Evolutionary conservation across 768 basidiomycete genomes (phyloP), one percentile per base, ranked within the genome.

Genomic region (Peribolospora kevripleyi): DNA sequence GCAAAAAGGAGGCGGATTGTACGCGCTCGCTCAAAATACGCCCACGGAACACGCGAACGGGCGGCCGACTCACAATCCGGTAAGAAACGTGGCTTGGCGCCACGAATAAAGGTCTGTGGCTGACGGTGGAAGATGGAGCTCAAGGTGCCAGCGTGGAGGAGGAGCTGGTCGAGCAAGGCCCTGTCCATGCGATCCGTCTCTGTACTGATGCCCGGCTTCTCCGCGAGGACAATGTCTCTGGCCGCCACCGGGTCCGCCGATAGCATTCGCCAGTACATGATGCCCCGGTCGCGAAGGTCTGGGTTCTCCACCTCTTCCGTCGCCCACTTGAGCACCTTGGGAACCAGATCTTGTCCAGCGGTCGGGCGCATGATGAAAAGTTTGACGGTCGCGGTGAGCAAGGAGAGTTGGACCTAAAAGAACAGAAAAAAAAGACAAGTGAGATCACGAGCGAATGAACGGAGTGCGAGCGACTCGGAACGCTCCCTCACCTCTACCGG

Each of bases 221-320:
- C 85, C 11, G 84, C 74, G 14, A 97, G 73, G 42, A 97, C 90
- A 59, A 97, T 82, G 60, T 86, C 82, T 45, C 80, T 76, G 6
- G 93, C 90, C 0, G 81, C 80, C 6, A 79, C 70, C 2, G 90
- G 87, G 65, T 93, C 87, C 62, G 87, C 81, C 7, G 91, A 90
- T 48, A 97, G 75, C 70, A 98, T 74, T 45, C 93, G 79, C 93
- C 93, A 98, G 69, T 97, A 98, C 83, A 98, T 97, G 71, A 90
- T 97, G 3, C 93, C 93, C 58, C 93, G 74, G 68, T 98, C 93
- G 42, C 93, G 76, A 25, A 98, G 72, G 71, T 98, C 93, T 6
- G 93, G 93, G 65, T 98, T 98, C 66, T 98, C 93, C 54, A 93
- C 79, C 61, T 93, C 84, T 66, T 98, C 91, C 6, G 93, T 98